phyloP scores from a whole-genome alignment of 2,329 filamentous ascomycete genomes.

The Knufia fluminis region DNA sequence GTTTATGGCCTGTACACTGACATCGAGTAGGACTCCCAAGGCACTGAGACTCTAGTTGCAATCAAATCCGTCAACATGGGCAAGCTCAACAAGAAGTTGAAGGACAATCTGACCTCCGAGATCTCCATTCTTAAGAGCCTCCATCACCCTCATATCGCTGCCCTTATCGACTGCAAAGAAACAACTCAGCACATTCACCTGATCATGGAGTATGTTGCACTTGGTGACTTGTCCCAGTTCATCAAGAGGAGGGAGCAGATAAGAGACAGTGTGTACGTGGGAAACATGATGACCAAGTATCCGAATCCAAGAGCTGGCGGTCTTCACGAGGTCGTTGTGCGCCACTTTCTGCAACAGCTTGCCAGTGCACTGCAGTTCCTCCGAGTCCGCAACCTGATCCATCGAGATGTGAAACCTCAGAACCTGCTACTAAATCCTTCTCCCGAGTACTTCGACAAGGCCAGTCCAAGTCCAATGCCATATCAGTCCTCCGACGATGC shows the following conservation, averaged over 20 bases:
- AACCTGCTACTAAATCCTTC: conserved; percentile 87
- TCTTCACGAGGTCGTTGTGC: conserved; percentile 91
- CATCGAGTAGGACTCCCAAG: conserved; percentile 13
- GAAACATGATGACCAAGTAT: conserved; percentile 88
- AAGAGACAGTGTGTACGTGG: conserved; percentile 66
- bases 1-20: conserved; percentile 13
- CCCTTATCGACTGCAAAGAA: conserved; percentile 89
- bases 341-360: conserved; percentile 93
- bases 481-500: conserved; percentile 75
- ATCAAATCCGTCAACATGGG: conserved; percentile 92
- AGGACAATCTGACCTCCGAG: conserved; percentile 90
- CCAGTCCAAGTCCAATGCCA: conserved; percentile 53
- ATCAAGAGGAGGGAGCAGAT: conserved; percentile 89
- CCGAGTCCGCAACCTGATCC: conserved; percentile 74
- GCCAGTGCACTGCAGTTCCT: conserved; percentile 86
- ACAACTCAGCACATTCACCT: conserved; percentile 82
- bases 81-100: conserved; percentile 90
- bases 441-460: conserved; percentile 56
- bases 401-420: conserved; percentile 95
- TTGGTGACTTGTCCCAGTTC: conserved; percentile 88
- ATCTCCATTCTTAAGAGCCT: conserved; percentile 91
- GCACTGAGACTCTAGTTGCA: conserved; percentile 59
- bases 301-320: conserved; percentile 73
- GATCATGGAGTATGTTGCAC: conserved; percentile 96
- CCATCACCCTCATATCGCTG: conserved; percentile 92